Conservation (phyloP, 75 land plant genomes). For the Pinus taeda region DNA sequence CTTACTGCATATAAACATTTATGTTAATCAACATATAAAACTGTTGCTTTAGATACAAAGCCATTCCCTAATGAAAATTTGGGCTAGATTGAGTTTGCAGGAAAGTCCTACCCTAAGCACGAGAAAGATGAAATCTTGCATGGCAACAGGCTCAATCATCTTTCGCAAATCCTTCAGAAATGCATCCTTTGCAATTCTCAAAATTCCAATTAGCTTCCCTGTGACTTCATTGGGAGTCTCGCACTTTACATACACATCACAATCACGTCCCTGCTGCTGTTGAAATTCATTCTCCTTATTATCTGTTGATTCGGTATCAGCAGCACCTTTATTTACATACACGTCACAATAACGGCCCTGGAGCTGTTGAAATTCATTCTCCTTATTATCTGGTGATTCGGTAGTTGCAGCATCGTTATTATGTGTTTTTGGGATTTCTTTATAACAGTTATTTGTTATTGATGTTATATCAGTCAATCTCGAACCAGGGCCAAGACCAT, state of each 20-base stretch:
- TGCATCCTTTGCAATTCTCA: conserved; percentile 35
- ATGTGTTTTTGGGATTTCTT: not conserved
- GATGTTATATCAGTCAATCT: conserved; percentile 1
- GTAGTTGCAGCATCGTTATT: not conserved
- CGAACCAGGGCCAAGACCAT: not conserved
- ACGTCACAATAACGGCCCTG: conserved; percentile 40
- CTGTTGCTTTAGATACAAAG: not conserved
- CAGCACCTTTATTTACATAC: conserved; percentile 41
- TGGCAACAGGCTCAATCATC: conserved; percentile 48
- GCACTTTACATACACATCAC: conserved; percentile 82
- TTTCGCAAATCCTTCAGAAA: conserved; percentile 62
- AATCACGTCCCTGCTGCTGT: conserved; percentile 17
- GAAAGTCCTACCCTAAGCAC: conserved; percentile 58
- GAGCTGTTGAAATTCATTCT: conserved; percentile 10
- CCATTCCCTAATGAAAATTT: not conserved
- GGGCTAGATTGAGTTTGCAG: not conserved
- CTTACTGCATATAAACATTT: not conserved
- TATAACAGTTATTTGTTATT: not conserved
- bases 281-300: conserved; percentile 12
- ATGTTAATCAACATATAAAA: not conserved
- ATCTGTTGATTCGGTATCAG: conserved; percentile 16
- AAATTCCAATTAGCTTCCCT: conserved; percentile 50
- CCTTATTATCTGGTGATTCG: conserved; percentile 18
- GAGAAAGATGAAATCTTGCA: conserved; percentile 55
- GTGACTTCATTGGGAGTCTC: conserved; percentile 63